These are phyloP conservation scores for Lipomyces starkeyi DNA, from an alignment of 805 yeast species.

Conservation along the genomic window DNA sequence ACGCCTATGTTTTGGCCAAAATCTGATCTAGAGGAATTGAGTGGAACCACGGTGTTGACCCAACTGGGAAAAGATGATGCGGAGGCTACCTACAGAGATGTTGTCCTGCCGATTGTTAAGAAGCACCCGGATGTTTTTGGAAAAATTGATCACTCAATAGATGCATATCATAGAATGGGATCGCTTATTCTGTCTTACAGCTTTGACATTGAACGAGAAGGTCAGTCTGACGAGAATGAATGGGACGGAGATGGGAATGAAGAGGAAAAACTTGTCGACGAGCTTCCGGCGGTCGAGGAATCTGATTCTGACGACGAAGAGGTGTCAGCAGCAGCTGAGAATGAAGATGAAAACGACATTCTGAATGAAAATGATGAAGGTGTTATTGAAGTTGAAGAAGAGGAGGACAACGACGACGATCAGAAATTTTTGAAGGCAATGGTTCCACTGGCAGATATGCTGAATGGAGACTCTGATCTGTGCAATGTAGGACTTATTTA, in stretches of 20 bases:
- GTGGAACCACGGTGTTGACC: conserved; percentile 72
- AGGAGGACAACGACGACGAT: conserved; percentile 46
- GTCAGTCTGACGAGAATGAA: conserved; percentile 38
- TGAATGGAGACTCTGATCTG: conserved; percentile 80
- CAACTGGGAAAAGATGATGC: conserved; percentile 78
- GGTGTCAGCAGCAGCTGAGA: conserved; percentile 42
- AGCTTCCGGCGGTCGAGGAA: conserved; percentile 25
- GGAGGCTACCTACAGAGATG: conserved; percentile 58
- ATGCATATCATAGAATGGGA: conserved; percentile 73
- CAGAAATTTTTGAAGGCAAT: conserved; percentile 65
- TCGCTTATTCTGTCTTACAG: conserved; percentile 87
- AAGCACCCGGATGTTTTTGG: conserved; percentile 38
- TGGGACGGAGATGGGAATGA: conserved; percentile 33
- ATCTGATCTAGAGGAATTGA: conserved; percentile 60
- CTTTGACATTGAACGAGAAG: conserved; percentile 69
- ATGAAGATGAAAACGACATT: conserved; percentile 44
- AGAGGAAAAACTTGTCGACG: conserved; percentile 45
- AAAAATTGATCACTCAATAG: conserved; percentile 51
- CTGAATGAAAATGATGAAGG: conserved; percentile 38
- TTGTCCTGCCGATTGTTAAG: conserved; percentile 53
- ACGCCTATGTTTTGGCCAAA: conserved; percentile 82
- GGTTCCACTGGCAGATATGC: conserved; percentile 91
- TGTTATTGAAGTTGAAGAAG: conserved; percentile 36
- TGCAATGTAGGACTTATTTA: conserved; percentile 66
- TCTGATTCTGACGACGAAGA: conserved; percentile 34